A percentile compares a stretch with the other conserved stretches of the same genome.
Conservation (phyloP, 441 rosid species). For the Erysimum cheiri region DNA sequence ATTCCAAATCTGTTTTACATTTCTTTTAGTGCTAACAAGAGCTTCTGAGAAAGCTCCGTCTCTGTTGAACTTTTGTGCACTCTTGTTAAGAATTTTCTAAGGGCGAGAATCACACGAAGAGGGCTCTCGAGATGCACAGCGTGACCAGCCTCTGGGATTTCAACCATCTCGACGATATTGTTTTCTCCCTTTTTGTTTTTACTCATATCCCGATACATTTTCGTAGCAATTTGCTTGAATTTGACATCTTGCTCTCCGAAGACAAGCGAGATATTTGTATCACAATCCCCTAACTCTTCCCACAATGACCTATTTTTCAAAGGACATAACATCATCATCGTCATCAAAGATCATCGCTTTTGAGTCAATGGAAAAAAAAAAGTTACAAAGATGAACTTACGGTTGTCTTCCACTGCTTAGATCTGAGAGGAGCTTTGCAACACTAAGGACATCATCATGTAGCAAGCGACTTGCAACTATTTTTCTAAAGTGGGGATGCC, state of each 20-base stretch:
- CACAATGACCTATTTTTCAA: conserved; percentile 67
- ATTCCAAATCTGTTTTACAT: conserved; percentile 33
- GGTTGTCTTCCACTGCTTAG: conserved; percentile 87
- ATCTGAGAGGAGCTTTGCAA: conserved; percentile 76
- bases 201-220: conserved; percentile 53
- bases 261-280: conserved; percentile 59
- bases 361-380: background rate
- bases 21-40: conserved; percentile 39
- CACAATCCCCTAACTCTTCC: conserved; percentile 76
- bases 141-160: conserved; percentile 72
- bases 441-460: conserved; percentile 61
- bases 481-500: conserved; percentile 70
- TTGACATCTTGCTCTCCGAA: conserved; percentile 76
- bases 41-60: conserved; percentile 38
- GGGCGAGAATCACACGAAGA: conserved; percentile 55
- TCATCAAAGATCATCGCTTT: background rate
- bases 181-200: conserved; percentile 34
- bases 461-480: conserved; percentile 62
- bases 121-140: conserved; percentile 92
- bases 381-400: conserved; percentile 56
- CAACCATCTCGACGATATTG: conserved; percentile 51
- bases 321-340: conserved; percentile 6
- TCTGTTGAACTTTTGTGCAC: conserved; percentile 36
- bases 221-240: conserved; percentile 65
- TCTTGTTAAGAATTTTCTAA: conserved; percentile 63